Base-by-base conservation (phyloP, 2,329 filamentous ascomycete genomes). In the Verticillium tricorpus region DNA sequence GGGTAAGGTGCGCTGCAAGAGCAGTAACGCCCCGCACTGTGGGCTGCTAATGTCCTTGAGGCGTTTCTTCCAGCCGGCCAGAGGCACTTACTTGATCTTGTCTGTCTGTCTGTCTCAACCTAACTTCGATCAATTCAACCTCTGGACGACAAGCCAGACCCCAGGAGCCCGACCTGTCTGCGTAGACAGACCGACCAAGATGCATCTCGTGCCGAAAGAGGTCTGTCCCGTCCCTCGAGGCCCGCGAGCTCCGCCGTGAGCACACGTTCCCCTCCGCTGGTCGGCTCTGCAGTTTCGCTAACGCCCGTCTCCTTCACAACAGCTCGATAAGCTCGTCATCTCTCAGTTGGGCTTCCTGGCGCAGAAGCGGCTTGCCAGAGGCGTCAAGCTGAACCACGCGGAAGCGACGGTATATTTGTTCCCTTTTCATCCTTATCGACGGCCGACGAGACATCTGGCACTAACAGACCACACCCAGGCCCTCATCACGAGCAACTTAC, bases 241-340 rank as follows among this genome's bases (percentile, higher is more conserved):
- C 39, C 31, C 31, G 34, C 19, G 31, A 62, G 31, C 62, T 17
- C 54, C 54, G 58, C 62, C 58, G 25, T 32, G 50, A 60, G 56
- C 45, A 50, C 45, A 22, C 45, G 45, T 25, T 50, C 6, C 19
- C 45, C 45, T 11, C n/a, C 5, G 19, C 45, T 25, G 3, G n/a
- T 50, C n/a, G 45, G 17, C 19, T 50, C n/a, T 12, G 19, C 19
- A 9, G 11, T 11, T n/a, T 22, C 52, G 63, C 65, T 67, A 67
- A 67, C 63, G 56, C 34, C 40, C 45, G 40, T 59, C 61, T 31
- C 60, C 60, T 56, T 52, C 58, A 58, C 60, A 12, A 45, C 61
- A 98, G 94, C 84, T 98, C 72, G 94, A 98, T 83, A 98, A 98
- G 87, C 91, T 98, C 77, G 85, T 90, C 74, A 94, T 96, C 73